phyloP scores from a whole-genome alignment of 345 rosid genomes.

The Erodium maritimum region DNA sequence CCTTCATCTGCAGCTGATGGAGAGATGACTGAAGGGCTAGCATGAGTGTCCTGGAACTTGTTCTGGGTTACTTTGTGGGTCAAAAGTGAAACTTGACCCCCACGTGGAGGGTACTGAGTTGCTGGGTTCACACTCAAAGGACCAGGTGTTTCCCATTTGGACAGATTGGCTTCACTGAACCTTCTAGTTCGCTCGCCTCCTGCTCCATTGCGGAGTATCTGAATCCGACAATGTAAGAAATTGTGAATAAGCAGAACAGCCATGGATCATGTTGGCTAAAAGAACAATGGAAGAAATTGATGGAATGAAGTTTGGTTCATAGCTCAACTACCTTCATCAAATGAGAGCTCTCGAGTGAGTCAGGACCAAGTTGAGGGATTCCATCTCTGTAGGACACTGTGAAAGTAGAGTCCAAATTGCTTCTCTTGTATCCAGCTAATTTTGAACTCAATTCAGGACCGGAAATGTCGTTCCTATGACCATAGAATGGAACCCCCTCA shows the following conservation, averaged over 20 bases:
- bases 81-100: constrained; percentile 50
- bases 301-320: too few relatives aligned
- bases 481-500: constrained; percentile 75
- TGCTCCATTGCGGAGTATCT: constrained; percentile 60
- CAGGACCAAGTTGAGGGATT: constrained; percentile 31
- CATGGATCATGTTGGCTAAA: constrained; percentile 6
- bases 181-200: constrained; percentile 39
- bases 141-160: constrained; percentile 42
- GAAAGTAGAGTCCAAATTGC: constrained; percentile 61
- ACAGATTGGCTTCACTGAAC: constrained; percentile 28
- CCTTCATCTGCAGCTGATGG: constrained; percentile 98
- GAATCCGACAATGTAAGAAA: too few relatives aligned
- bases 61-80: constrained; percentile 49
- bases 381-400: constrained; percentile 28
- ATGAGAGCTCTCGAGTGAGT: constrained; percentile 57
- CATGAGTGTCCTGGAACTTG: constrained; percentile 54
- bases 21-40: constrained; percentile 38
- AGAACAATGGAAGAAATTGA: neutral
- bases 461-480: constrained; percentile 58
- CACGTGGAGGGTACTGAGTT: constrained; percentile 47
- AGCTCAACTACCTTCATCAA: constrained; percentile 52
- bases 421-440: constrained; percentile 58
- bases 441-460: constrained; percentile 54
- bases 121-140: constrained; percentile 33
- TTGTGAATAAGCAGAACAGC: constrained; percentile 4